A percentile compares a stretch with the other conserved stretches of the same genome.
Evolutionary conservation across 805 yeast genomes (phyloP).

Genomic region (Maudiozyma turicensis): DNA sequence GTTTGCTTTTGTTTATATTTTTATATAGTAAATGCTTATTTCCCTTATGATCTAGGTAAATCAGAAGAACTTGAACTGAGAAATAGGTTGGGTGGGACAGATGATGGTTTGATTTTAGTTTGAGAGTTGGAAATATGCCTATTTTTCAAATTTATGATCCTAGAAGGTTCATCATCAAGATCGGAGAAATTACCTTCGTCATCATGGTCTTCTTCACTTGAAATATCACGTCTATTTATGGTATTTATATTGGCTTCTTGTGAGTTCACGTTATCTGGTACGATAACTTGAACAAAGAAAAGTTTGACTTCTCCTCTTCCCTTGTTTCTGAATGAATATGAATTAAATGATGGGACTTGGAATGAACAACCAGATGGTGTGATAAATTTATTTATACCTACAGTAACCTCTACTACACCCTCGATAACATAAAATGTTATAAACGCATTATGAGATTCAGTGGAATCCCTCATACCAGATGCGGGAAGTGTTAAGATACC

Average conservation of each 20-base stretch:
- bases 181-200: neutral
- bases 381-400: slow-evolving; percentile 49
- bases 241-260: neutral
- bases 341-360: slow-evolving; percentile 70
- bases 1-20: neutral
- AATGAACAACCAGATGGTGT: slow-evolving; percentile 68
- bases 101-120: neutral
- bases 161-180: neutral
- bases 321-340: slow-evolving; percentile 56
- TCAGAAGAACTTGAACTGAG: neutral
- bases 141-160: neutral
- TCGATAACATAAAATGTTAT: slow-evolving; percentile 66
- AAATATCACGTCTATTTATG: neutral
- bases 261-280: slow-evolving; percentile 28
- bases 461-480: slow-evolving; percentile 51
- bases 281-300: slow-evolving; percentile 63
- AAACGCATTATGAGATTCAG: slow-evolving; percentile 48
- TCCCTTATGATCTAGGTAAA: neutral
- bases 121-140: neutral
- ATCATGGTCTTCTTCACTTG: slow-evolving; percentile 39
- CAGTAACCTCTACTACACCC: slow-evolving; percentile 60
- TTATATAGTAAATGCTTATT: neutral
- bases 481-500: slow-evolving; percentile 63
- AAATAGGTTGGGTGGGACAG: neutral
- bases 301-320: slow-evolving; percentile 50